phyloP scores from a whole-genome alignment of 306 rosid genomes.

The Prosopis cineraria region DNA sequence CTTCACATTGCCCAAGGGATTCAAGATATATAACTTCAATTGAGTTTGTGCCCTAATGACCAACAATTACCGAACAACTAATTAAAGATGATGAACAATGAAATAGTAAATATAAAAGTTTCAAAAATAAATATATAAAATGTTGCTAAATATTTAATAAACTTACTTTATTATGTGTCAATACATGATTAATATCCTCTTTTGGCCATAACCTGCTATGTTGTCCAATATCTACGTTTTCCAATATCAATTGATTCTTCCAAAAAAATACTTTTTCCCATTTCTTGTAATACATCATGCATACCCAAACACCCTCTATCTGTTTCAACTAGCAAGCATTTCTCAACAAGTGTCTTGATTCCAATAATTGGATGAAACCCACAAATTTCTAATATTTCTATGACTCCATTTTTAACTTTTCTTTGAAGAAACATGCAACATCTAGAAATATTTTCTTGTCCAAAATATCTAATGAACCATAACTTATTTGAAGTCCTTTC shows the following conservation, averaged over 20 bases:
- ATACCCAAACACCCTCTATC: not conserved
- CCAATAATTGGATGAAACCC: no score
- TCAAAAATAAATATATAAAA: no score
- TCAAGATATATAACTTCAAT: no score
- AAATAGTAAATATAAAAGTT: no score
- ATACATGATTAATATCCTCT: not conserved
- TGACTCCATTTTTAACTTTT: not conserved
- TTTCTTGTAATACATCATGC: not conserved
- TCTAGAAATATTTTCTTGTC: slow-evolving; percentile 3
- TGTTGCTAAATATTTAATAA: no score
- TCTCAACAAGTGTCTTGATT: not conserved
- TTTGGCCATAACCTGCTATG: not conserved
- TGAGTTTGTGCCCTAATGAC: no score
- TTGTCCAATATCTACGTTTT: not conserved
- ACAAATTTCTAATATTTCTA: not conserved
- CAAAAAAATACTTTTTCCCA: not conserved
- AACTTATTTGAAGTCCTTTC: not conserved
- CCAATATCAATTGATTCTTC: not conserved
- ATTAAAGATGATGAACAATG: no score
- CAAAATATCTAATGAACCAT: not conserved
- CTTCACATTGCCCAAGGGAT: no score
- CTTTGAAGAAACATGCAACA: slow-evolving; percentile 9
- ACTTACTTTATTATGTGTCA: no score
- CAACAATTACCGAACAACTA: no score
- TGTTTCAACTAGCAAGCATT: not conserved